Evolutionary conservation across 1,284 basidiomycete species (phyloP).

Genomic region (Abortiporus biennis): DNA sequence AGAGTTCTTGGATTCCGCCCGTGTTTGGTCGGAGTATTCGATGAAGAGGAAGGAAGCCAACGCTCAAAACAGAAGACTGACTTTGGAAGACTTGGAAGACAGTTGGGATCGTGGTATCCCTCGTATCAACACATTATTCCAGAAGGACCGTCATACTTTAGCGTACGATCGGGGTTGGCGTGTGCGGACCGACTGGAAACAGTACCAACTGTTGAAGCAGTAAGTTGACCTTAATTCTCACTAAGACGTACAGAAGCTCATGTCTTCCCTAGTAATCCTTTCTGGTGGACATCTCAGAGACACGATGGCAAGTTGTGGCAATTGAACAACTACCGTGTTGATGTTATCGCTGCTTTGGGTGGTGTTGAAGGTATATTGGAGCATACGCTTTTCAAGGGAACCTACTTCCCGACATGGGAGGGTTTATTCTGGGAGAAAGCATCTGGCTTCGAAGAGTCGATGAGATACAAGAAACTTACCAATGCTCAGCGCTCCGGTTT

Average conservation of each 20-base stretch:
- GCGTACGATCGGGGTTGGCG: slow-evolving; percentile 99
- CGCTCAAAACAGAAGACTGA: slow-evolving; percentile 93
- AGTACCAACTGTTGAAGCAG: slow-evolving; percentile 93
- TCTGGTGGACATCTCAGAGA: slow-evolving; percentile 98
- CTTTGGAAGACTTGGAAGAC: slow-evolving; percentile 95
- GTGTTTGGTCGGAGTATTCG: slow-evolving; percentile 99
- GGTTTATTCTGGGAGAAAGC: slow-evolving; percentile 97
- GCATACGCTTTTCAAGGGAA: slow-evolving; percentile 97
- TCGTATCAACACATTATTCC: slow-evolving; percentile 95
- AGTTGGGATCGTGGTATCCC: slow-evolving; percentile 99
- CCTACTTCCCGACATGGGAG: slow-evolving; percentile 91
- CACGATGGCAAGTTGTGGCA: slow-evolving; percentile 99
- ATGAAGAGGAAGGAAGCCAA: slow-evolving; percentile 99
- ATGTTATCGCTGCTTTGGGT: slow-evolving; percentile 97
- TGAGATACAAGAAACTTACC: slow-evolving; percentile 95
- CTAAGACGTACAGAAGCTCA: neutral
- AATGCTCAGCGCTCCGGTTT: slow-evolving; percentile 96
- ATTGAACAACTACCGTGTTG: slow-evolving; percentile 96
- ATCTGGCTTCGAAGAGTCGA: slow-evolving; percentile 93
- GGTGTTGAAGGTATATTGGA: slow-evolving; percentile 97
- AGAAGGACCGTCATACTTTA: slow-evolving; percentile 96
- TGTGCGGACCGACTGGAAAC: slow-evolving; percentile 95
- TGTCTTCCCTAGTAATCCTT: slow-evolving; percentile 66
- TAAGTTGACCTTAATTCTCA: slow-evolving; percentile 29
- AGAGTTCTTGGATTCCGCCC: slow-evolving; percentile 96